These are phyloP conservation scores for Starmerella apicola DNA, from an alignment of 805 yeast genomes.

Conservation along the genomic window DNA sequence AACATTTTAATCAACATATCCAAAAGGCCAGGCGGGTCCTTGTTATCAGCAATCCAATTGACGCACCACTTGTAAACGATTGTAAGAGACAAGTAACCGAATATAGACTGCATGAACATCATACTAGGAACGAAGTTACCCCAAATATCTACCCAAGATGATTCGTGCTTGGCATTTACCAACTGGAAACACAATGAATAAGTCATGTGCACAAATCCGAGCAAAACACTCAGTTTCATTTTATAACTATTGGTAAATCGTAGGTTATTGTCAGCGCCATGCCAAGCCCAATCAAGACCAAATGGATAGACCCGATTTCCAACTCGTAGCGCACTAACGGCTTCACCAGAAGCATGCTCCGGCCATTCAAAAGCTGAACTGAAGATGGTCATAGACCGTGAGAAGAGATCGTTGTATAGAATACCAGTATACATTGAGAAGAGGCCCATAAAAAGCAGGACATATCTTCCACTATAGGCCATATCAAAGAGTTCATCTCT, in stretches of 20 bases:
- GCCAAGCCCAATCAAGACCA: constrained; percentile 95
- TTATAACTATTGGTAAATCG: constrained; percentile 89
- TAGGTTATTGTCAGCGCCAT: constrained; percentile 85
- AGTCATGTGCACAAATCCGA: constrained; percentile 93
- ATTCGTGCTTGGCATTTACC: constrained; percentile 60
- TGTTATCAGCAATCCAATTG: constrained; percentile 70
- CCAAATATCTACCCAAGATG: constrained; percentile 63
- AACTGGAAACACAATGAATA: constrained; percentile 75
- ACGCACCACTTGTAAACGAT: constrained; percentile 89
- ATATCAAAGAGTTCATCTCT: constrained; percentile 92
- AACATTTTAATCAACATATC: constrained; percentile 96
- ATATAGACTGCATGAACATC: constrained; percentile 89
- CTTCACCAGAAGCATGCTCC: constrained; percentile 46
- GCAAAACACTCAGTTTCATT: constrained; percentile 87
- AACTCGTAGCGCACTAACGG: constrained; percentile 49
- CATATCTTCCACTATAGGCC: constrained; percentile 91
- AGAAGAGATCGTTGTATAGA: constrained; percentile 85
- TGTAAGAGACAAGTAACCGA: constrained; percentile 77
- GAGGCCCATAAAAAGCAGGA: constrained; percentile 78
- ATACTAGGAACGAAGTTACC: constrained; percentile 93
- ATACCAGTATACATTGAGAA: constrained; percentile 95
- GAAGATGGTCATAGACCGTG: constrained; percentile 80
- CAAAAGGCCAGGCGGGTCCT: constrained; percentile 83
- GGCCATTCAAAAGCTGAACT: constrained; percentile 94
- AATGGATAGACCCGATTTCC: constrained; percentile 65